Conservation (phyloP, 176 grass and related monocot genomes). For the Elaeis guineensis region DNA sequence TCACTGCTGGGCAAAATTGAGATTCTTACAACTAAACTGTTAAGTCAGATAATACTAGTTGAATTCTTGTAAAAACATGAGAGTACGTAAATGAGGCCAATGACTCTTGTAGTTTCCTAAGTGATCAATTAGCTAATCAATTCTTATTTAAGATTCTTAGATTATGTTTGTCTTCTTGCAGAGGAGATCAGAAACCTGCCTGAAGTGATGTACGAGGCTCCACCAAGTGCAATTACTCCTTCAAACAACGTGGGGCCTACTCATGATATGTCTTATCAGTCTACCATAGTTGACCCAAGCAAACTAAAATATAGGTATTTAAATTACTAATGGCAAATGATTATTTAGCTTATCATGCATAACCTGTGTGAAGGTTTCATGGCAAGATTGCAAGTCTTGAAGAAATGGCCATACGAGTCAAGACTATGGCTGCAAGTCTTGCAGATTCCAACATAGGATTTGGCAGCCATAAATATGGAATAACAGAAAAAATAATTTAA, state of each 20-base stretch:
- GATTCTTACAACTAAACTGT: too few species aligned
- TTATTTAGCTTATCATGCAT: neutral
- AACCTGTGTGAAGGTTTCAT: neutral
- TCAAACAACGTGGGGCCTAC: constrained; percentile 11
- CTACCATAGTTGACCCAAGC: constrained; percentile 36
- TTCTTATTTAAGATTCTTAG: neutral
- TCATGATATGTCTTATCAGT: constrained; percentile 21
- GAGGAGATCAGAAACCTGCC: constrained; percentile 39
- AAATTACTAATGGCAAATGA: neutral
- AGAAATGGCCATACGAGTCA: too few species aligned
- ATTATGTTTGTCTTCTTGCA: constrained; percentile 22
- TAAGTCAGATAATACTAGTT: too few species aligned
- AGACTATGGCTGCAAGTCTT: too few species aligned
- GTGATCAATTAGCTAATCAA: neutral
- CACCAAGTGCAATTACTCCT: constrained; percentile 21
- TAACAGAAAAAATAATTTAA: too few species aligned
- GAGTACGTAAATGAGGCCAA: too few species aligned
- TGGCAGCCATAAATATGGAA: too few species aligned
- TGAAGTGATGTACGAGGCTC: constrained; percentile 12
- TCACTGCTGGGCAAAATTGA: too few species aligned
- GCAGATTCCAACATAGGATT: too few species aligned
- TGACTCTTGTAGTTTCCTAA: too few species aligned
- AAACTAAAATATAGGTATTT: constrained; percentile 74
- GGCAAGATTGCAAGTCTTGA: neutral
- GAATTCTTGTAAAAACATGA: too few species aligned